Evolutionary conservation across 352 stramenopile species (phyloP), one percentile per base, ranked within the genome.

Genomic region (Globisporangium nagaii): DNA sequence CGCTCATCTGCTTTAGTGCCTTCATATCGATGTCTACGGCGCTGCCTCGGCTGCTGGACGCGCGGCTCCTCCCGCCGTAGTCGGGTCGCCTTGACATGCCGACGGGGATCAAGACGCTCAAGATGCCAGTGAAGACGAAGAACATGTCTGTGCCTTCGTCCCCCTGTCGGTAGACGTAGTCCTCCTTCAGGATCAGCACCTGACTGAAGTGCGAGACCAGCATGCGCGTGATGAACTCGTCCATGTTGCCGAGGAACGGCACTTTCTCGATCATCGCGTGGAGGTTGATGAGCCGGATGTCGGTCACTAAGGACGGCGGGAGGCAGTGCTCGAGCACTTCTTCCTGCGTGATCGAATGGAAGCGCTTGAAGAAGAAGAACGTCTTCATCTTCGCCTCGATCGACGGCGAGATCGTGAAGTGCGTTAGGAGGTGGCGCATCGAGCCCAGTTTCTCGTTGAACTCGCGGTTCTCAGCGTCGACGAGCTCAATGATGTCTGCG

Each of bases 101-200:
- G 7, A 48, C 34, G 4, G 63, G 68, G 1, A 83, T 25, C 17
- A 73, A 54, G 17, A 82, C 62, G 9, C 65, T 63, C 0, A 85
- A 59, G 5, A 77, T 60, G 0, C 74, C 74, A 4, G 73, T 72
- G 35, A 81, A 85, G 1, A 85, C 65, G 42, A 85, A 83, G 31
- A 60, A 85, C 74, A 85, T 85, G n/a, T 85, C 74, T 28, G 58
- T 70, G 1, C 71, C 74, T 20, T 81, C 65, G 9, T 85, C 74
- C 4, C 70, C 64, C 19, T 65, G 72, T 11, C 62, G 61, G 36
- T 66, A 83, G 2, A 79, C 63, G 27, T 70, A 77, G 41, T 81
- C 56, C 15, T 79, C 62, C n/a, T n/a, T n/a, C n/a, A n/a, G 55
- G 3, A 81, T 55, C 6, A 85, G 56, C 10, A 69, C 54, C 43